Evolutionary conservation across 2,329 filamentous ascomycete species (phyloP).

Genomic region (Cladorrhinum sp.): DNA sequence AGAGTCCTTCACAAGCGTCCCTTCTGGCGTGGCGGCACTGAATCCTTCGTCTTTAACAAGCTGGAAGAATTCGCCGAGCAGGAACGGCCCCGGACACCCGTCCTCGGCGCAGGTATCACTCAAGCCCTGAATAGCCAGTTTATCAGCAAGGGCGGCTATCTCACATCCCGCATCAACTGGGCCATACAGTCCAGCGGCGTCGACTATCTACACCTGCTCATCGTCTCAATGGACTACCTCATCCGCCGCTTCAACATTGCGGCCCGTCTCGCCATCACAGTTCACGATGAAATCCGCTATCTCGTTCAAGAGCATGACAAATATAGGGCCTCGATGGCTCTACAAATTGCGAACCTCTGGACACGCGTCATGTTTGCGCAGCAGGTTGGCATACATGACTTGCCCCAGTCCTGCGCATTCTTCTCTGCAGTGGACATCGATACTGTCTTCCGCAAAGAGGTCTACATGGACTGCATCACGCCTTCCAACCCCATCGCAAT

Average conservation of each 20-base stretch:
- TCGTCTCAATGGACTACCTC: conserved; percentile 93
- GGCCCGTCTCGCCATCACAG: conserved; percentile 85
- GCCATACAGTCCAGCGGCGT: conserved; percentile 97
- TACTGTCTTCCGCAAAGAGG: conserved; percentile 92
- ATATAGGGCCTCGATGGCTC: conserved; percentile 85
- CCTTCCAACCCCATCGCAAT: conserved; percentile 80
- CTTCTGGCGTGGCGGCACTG: conserved; percentile 95
- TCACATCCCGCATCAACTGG: conserved; percentile 98
- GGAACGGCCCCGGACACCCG: conserved; percentile 83
- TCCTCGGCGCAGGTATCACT: conserved; percentile 91
- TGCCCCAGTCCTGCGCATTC: conserved; percentile 91
- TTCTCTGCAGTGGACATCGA: conserved; percentile 97
- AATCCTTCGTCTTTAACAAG: conserved; percentile 97
- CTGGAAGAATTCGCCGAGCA: conserved; percentile 97
- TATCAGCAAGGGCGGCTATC: conserved; percentile 84
- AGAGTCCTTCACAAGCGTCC: conserved; percentile 68
- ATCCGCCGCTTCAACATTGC: conserved; percentile 79
- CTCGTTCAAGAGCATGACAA: conserved; percentile 81
- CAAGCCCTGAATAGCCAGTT: conserved; percentile 88
- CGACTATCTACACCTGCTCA: conserved; percentile 91
- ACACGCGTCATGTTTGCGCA: conserved; percentile 96
- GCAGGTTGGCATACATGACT: conserved; percentile 91
- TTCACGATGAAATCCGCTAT: conserved; percentile 97
- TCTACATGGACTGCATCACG: conserved; percentile 95
- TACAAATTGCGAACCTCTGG: conserved; percentile 94